Base-by-base conservation (phyloP, 208 protist genomes). In the Strigomonas oncopelti region DNA sequence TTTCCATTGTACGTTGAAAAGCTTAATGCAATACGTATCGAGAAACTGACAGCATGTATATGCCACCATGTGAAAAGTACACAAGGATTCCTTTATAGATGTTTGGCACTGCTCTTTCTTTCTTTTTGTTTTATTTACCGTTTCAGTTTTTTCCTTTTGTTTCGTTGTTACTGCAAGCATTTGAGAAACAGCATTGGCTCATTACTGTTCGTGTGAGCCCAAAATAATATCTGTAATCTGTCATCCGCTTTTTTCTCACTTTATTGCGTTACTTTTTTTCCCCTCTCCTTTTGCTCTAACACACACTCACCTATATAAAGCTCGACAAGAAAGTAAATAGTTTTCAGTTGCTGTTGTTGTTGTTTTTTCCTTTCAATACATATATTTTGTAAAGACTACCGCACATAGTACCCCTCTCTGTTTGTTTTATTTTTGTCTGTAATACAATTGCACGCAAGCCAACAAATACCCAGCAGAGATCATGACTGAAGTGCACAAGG, bases 1-100 rank as follows among this genome's bases (percentile, higher is more conserved):
- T 28, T 65, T 48, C 58, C 62, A 70, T 1, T 38, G n/a, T n/a
- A n/a, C 29, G 65, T 63, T 48, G 32, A 45, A 59, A 58, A 54
- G 58, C 58, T 62, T 34, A 71, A 67, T 52, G 69, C 69, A 74
- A 74, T 74, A 74, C 69, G 69, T 74, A 74, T 74, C 69, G 69
- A 75, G 70, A 75, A 69, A 68, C 70, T 64, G 63, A 75, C 28
- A 63, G 24, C 22, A 3, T 45, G 16, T 36, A n/a, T 45, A 45
- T 27, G n/a, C n/a, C n/a, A n/a, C n/a, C n/a, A n/a, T n/a, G n/a
- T n/a, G n/a, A n/a, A n/a, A n/a, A n/a, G n/a, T n/a, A n/a, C n/a
- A n/a, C n/a, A n/a, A n/a, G n/a, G n/a, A 5, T 34, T 16, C 31
- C 24, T 34, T 42, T 42, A 42, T 42, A 42, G 32, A 20, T 62